Conservation (phyloP, 2,329 filamentous ascomycete genomes). For the Botryotinia globosa region DNA sequence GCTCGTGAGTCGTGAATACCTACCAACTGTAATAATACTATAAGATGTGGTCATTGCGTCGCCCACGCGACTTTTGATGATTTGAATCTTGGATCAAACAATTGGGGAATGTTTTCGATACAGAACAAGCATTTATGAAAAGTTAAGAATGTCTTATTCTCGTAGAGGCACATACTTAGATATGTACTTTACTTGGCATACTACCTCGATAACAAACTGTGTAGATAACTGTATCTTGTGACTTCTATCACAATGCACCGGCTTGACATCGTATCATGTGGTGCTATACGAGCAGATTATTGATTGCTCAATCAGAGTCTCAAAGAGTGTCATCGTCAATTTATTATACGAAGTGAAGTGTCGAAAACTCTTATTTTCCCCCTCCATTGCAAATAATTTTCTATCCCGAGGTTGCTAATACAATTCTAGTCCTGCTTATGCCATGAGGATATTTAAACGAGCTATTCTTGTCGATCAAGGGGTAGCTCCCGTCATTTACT, state of each 20-base stretch:
- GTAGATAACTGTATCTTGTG: neutral
- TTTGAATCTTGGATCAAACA: neutral
- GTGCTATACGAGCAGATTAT: neutral
- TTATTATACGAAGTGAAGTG: neutral
- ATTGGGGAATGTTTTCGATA: neutral
- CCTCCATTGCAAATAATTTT: neutral
- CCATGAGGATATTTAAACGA: neutral
- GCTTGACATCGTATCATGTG: neutral
- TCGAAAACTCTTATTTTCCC: neutral
- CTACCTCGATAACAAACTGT: neutral
- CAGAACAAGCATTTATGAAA: neutral
- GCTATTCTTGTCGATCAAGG: neutral
- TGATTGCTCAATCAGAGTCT: neutral
- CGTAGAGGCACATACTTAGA: neutral
- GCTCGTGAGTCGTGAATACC: too few relatives aligned
- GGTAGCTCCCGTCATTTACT: neutral
- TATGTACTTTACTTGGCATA: neutral
- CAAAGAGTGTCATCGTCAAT: neutral
- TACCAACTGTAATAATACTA: neutral
- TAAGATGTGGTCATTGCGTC: neutral
- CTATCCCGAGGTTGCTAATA: neutral
- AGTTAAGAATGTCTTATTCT: neutral
- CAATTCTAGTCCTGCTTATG: neutral
- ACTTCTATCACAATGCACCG: neutral
- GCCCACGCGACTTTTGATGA: neutral